Percentiles rank a stretch among this genome's conserved stretches.
Conservation (phyloP, 1,139 yeast genomes). For the Starmera stellimalicola region DNA sequence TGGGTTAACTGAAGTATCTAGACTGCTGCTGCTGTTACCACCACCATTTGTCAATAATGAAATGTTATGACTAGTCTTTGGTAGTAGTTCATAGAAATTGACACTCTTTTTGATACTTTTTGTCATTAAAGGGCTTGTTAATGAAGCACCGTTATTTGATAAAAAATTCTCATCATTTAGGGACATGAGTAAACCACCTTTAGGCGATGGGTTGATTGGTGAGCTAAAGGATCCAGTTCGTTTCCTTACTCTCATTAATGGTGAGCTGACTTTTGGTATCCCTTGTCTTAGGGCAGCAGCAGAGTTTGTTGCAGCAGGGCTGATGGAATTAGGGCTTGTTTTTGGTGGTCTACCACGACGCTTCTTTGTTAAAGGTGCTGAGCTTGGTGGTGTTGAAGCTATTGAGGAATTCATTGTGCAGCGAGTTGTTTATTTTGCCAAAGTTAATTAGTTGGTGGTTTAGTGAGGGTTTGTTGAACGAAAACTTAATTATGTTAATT, state of each 20-base stretch:
- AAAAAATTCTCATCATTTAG: constrained; percentile 3
- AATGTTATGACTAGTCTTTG: constrained; percentile 13
- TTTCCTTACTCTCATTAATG: constrained; percentile 15
- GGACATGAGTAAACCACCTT: constrained; percentile 16
- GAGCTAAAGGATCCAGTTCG: constrained; percentile 6
- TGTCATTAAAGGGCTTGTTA: not conserved
- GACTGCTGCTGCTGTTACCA: not conserved
- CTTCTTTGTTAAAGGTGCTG: too few relatives aligned
- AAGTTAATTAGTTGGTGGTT: not conserved
- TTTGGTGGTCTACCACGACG: constrained; percentile 21
- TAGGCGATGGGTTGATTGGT: constrained; percentile 15
- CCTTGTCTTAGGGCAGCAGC: constrained; percentile 20
- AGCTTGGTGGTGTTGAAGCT: constrained; percentile 14
- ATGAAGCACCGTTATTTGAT: not conserved
- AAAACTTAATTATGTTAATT: too few relatives aligned
- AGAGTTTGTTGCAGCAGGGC: constrained; percentile 17
- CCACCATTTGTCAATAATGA: constrained; percentile 9
- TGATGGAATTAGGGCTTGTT: constrained; percentile 5
- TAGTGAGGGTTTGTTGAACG: too few relatives aligned
- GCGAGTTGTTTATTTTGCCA: not conserved
- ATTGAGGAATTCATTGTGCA: not conserved
- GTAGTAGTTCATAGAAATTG: constrained; percentile 3
- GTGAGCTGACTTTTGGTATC: constrained; percentile 16
- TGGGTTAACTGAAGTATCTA: constrained; percentile 14
- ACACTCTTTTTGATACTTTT: not conserved